These are phyloP conservation scores for Penicillium corylophilum DNA, from an alignment of 2,329 filamentous ascomycete genomes.

Conservation along the genomic window DNA sequence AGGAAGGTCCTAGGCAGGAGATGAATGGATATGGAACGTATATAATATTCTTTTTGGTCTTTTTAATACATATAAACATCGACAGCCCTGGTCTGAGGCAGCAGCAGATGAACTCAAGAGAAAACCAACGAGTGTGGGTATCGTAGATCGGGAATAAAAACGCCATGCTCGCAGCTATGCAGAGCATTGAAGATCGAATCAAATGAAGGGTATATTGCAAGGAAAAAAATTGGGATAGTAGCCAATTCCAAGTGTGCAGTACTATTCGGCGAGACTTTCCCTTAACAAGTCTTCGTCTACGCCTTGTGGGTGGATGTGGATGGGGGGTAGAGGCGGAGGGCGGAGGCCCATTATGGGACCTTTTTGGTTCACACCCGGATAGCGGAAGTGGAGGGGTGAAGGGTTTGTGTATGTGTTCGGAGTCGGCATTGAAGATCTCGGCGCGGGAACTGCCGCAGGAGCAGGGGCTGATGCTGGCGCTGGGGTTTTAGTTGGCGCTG, in stretches of 20 bases:
- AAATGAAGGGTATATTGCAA: background rate
- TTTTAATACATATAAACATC: no score
- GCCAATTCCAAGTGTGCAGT: background rate
- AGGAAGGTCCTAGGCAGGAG: no score
- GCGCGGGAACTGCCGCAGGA: conserved; percentile 2
- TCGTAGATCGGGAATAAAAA: background rate
- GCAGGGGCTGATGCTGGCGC: conserved; percentile 12
- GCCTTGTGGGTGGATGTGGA: conserved; percentile 57
- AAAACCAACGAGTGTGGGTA: background rate
- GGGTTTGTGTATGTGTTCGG: conserved; percentile 62
- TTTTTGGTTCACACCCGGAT: conserved; percentile 75
- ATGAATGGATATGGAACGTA: no score
- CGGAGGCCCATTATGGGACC: conserved; percentile 72
- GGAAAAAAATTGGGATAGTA: background rate
- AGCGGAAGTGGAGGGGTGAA: conserved; percentile 55
- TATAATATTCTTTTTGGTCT: no score
- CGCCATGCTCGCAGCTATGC: background rate
- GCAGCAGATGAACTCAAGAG: background rate
- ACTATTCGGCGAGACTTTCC: conserved; percentile 55
- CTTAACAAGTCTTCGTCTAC: conserved; percentile 62
- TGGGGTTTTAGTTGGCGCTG: no score
- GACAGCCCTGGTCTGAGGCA: background rate
- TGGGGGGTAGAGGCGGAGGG: conserved; percentile 54
- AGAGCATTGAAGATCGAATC: background rate
- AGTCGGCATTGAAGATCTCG: conserved; percentile 30